These are phyloP conservation scores for Arabis alpina DNA, from an alignment of 345 rosid species.

Conservation along the genomic window DNA sequence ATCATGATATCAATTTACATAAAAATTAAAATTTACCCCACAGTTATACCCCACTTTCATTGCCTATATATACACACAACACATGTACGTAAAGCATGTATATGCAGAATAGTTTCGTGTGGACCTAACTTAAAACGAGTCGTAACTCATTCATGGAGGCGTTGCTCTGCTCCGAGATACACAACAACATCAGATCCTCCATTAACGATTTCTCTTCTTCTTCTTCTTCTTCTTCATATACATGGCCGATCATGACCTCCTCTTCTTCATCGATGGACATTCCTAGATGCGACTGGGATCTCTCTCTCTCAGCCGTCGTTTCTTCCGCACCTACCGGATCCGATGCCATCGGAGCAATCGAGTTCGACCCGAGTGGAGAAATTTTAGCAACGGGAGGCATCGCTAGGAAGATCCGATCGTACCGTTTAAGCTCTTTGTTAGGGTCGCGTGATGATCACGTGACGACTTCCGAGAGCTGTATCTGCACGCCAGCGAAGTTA, in stretches of 20 bases:
- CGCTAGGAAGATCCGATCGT: slow-evolving; percentile 76
- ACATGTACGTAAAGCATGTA: slow-evolving; percentile 13
- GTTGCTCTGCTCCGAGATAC: slow-evolving; percentile 50
- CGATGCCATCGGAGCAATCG: slow-evolving; percentile 75
- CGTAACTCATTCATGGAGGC: slow-evolving; percentile 45
- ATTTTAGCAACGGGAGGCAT: slow-evolving; percentile 86
- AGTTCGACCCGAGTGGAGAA: slow-evolving; percentile 62
- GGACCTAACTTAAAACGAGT: slow-evolving; percentile 37
- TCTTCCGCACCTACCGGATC: slow-evolving; percentile 50
- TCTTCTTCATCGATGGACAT: slow-evolving; percentile 34
- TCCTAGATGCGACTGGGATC: slow-evolving; percentile 69
- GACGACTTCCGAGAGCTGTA: slow-evolving; percentile 50
- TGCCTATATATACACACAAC: slow-evolving; percentile 33
- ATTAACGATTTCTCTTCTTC: slow-evolving; percentile 23
- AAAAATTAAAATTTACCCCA: neutral
- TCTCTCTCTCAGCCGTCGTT: slow-evolving; percentile 56
- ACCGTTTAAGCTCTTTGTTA: slow-evolving; percentile 53
- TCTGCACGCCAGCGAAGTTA: slow-evolving; percentile 91
- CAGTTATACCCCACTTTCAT: neutral
- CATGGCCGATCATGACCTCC: slow-evolving; percentile 66
- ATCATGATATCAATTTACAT: neutral
- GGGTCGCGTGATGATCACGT: slow-evolving; percentile 47
- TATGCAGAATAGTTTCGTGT: slow-evolving; percentile 26
- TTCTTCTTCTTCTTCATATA: slow-evolving; percentile 40
- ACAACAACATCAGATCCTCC: slow-evolving; percentile 40